Evolutionary conservation across 176 grass and related monocot genomes (phyloP).

Genomic region (Dactylis glomerata): DNA sequence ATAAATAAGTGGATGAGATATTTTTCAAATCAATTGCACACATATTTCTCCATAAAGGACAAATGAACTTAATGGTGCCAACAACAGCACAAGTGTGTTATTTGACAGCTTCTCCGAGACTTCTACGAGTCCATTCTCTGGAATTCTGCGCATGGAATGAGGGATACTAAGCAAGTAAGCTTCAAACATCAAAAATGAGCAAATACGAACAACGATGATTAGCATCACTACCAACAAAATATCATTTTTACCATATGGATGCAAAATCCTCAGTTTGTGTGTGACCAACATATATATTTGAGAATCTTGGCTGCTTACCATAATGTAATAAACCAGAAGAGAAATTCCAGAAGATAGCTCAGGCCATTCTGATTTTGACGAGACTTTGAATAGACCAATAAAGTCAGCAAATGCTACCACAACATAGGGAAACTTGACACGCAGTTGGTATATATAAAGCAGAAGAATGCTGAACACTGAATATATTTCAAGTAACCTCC

Average conservation of each 20-base stretch:
- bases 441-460: slow-evolving; percentile 90
- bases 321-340: slow-evolving; percentile 77
- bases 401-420: slow-evolving; percentile 74
- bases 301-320: slow-evolving; percentile 66
- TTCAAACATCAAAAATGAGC: slow-evolving; percentile 2
- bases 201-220: neutral
- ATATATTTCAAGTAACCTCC: slow-evolving; percentile 87
- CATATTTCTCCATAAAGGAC: slow-evolving; percentile 1
- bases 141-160: neutral
- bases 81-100: neutral
- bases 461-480: slow-evolving; percentile 86
- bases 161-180: slow-evolving; percentile 14
- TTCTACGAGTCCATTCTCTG: neutral
- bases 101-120: slow-evolving; percentile 8
- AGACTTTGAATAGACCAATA: slow-evolving; percentile 91
- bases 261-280: neutral
- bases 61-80: slow-evolving; percentile 10
- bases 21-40: neutral
- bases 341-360: slow-evolving; percentile 85
- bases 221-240: neutral
- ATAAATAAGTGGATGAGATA: slow-evolving; percentile 5
- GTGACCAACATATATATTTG: slow-evolving; percentile 17
- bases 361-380: slow-evolving; percentile 69
- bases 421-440: slow-evolving; percentile 63
- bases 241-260: slow-evolving; percentile 1